phyloP scores from a whole-genome alignment of 192 early-diverging fungal species.

The Umbelopsis ramanniana region DNA sequence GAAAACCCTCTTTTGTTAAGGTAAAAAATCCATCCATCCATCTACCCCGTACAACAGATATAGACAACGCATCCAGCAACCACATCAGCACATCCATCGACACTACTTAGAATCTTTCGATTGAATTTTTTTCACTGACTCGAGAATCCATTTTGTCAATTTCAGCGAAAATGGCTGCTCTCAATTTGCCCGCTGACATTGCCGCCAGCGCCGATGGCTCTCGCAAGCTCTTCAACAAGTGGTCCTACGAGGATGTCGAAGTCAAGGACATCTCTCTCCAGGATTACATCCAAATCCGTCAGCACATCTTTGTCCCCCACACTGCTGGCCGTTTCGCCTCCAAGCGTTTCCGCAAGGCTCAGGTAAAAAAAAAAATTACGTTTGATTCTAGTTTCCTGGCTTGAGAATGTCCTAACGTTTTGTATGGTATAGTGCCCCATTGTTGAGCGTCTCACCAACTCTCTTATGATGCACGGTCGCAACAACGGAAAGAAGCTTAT shows the following conservation, averaged over 20 bases:
- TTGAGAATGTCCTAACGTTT: background rate
- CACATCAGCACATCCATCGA: background rate
- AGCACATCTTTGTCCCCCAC: slow-evolving; percentile 96
- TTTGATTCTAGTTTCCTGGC: background rate
- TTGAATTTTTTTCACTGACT: slow-evolving; percentile 14
- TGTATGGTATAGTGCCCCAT: slow-evolving; percentile 79
- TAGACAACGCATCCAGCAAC: background rate
- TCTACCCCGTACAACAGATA: background rate
- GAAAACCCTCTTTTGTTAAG: slow-evolving; percentile 20
- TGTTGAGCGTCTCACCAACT: slow-evolving; percentile 98
- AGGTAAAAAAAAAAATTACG: slow-evolving; percentile 51
- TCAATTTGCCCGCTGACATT: slow-evolving; percentile 64
- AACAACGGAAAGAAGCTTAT: slow-evolving; percentile 99
- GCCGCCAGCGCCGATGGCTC: slow-evolving; percentile 52
- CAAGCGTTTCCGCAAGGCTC: slow-evolving; percentile 98
- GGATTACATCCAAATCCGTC: slow-evolving; percentile 93
- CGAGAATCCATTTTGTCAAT: background rate
- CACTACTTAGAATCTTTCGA: background rate
- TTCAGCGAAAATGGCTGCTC: slow-evolving; percentile 48
- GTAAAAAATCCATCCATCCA: slow-evolving; percentile 16
- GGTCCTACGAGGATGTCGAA: slow-evolving; percentile 88
- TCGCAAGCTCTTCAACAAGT: slow-evolving; percentile 83
- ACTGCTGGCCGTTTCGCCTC: slow-evolving; percentile 97
- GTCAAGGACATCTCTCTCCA: slow-evolving; percentile 87
- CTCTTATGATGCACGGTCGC: slow-evolving; percentile 99